Conservation (phyloP, 768 basidiomycete species). For the Tephrocybe rancida region DNA sequence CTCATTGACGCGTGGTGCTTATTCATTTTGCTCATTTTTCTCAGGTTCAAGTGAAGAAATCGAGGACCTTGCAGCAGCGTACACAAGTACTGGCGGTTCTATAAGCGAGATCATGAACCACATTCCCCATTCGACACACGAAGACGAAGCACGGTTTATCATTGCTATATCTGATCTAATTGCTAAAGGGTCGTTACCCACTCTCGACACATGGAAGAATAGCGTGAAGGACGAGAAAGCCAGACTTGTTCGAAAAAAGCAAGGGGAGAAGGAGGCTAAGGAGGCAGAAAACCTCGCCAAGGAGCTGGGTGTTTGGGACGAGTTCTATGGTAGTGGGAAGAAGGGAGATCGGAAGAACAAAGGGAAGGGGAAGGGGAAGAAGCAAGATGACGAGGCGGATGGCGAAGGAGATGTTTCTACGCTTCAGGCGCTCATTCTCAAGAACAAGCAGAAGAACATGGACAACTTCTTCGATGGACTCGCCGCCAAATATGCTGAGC, state of each 20-base stretch:
- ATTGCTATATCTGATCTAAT: constrained; percentile 69
- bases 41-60: constrained; percentile 86
- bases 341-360: constrained; percentile 58
- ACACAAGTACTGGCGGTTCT: constrained; percentile 69
- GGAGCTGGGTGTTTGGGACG: constrained; percentile 93
- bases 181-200: constrained; percentile 54
- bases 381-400: constrained; percentile 30
- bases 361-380: constrained; percentile 46
- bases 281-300: constrained; percentile 87
- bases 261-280: constrained; percentile 74
- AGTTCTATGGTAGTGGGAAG: constrained; percentile 84
- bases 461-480: constrained; percentile 75
- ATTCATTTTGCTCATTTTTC: constrained; percentile 1
- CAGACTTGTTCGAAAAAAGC: constrained; percentile 70
- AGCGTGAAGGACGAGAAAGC: constrained; percentile 82
- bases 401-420: constrained; percentile 66
- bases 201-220: constrained; percentile 64
- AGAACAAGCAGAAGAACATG: constrained; percentile 67
- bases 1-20: constrained; percentile 1
- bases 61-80: constrained; percentile 77
- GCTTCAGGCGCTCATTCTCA: constrained; percentile 81
- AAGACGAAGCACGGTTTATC: constrained; percentile 88
- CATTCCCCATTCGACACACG: constrained; percentile 82
- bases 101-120: constrained; percentile 81
- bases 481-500: constrained; percentile 71